Percentiles rank a stretch among this genome's conserved stretches.
Evolutionary conservation across 148 eudicot genomes (phyloP).

Genomic region (Amaranthus hypochondriacus): DNA sequence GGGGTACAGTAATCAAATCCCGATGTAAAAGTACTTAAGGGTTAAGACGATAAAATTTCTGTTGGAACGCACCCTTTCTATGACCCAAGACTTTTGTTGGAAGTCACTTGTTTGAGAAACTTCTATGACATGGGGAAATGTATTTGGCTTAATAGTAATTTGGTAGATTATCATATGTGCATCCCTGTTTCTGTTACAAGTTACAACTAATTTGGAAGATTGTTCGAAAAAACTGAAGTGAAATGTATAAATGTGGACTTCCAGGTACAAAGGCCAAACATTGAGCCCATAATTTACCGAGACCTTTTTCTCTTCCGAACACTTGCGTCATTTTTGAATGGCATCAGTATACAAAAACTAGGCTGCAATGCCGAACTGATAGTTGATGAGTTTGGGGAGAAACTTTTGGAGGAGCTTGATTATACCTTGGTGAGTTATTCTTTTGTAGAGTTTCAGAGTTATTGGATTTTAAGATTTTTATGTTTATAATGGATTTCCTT

Average conservation of each 20-base stretch:
- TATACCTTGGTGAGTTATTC: constrained; percentile 74
- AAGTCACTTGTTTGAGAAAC: background rate
- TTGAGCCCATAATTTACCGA: constrained; percentile 93
- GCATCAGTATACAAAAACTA: constrained; percentile 85
- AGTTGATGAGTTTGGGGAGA: constrained; percentile 98
- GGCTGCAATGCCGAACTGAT: constrained; percentile 99
- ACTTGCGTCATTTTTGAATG: constrained; percentile 93
- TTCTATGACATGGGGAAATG: background rate
- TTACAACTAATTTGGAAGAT: background rate
- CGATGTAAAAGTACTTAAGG: background rate
- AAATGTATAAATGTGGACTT: constrained; percentile 18
- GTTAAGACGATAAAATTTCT: background rate
- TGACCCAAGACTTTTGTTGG: constrained; percentile 1
- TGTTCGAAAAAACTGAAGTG: background rate
- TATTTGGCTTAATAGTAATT: background rate
- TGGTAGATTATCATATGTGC: background rate
- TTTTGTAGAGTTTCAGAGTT: background rate
- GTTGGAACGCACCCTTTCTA: background rate
- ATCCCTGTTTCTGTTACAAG: background rate
- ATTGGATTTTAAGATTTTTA: background rate
- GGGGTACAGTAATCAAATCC: constrained; percentile 1
- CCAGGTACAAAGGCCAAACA: constrained; percentile 93
- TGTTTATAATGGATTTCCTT: no score
- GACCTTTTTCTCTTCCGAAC: constrained; percentile 96
- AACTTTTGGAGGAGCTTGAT: constrained; percentile 98